phyloP scores from a whole-genome alignment of 1,139 yeast species.

The Blastobotrys aristatus region DNA sequence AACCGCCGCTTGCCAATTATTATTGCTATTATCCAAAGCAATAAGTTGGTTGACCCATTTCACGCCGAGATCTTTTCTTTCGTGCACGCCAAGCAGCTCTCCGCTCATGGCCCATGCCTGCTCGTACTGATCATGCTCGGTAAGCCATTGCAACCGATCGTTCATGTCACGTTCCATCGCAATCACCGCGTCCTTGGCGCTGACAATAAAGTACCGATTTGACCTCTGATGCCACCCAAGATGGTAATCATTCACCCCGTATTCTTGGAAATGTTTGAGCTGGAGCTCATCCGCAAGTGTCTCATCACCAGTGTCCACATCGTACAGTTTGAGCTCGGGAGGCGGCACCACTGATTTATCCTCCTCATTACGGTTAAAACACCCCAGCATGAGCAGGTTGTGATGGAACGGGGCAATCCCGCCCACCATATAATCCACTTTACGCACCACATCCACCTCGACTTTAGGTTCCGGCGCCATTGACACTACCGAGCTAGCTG shows the following conservation, averaged over 20 bases:
- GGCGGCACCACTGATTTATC: constrained; percentile 24
- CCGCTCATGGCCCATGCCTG: constrained; percentile 78
- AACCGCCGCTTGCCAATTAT: constrained; percentile 57
- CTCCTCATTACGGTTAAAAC: constrained; percentile 26
- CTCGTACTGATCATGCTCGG: constrained; percentile 47
- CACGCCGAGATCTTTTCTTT: constrained; percentile 58
- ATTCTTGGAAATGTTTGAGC: constrained; percentile 49
- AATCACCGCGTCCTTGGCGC: constrained; percentile 77
- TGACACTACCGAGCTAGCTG: constrained; percentile 27
- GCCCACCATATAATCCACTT: constrained; percentile 60
- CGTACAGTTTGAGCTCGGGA: constrained; percentile 72
- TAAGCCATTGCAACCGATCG: constrained; percentile 72
- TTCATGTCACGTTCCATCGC: constrained; percentile 62
- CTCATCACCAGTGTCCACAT: constrained; percentile 63
- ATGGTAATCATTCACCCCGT: constrained; percentile 79
- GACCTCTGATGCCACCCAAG: constrained; percentile 33
- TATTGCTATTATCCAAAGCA: constrained; percentile 46
- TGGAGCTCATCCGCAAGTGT: constrained; percentile 80
- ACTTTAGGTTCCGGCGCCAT: constrained; percentile 46
- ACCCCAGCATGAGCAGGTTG: constrained; percentile 37
- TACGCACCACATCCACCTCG: constrained; percentile 50
- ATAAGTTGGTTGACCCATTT: constrained; percentile 56
- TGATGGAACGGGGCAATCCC: constrained; percentile 62
- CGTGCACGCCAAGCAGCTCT: constrained; percentile 46
- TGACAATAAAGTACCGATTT: constrained; percentile 58